Conservation (phyloP, 129 eudicot species). For the Deinandra increscens region DNA sequence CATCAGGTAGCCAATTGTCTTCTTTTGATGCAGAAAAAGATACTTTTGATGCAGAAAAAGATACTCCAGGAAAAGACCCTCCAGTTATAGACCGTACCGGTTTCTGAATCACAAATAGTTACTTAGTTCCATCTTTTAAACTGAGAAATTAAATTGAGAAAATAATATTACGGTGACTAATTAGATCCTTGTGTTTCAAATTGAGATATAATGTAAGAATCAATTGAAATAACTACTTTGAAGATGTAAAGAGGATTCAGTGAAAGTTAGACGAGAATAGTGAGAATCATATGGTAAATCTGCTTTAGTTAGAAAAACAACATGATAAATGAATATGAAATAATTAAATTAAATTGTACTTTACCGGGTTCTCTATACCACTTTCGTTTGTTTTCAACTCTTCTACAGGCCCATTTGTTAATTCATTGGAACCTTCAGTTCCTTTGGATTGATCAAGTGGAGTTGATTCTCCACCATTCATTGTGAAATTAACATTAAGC, state of each 20-base stretch:
- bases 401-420: slow-evolving; percentile 17
- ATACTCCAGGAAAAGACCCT: slow-evolving; percentile 23
- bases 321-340: neutral
- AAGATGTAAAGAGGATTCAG: neutral
- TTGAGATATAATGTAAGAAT: neutral
- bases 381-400: slow-evolving; percentile 14
- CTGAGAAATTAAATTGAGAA: neutral
- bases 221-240: neutral
- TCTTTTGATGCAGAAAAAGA: slow-evolving; percentile 11
- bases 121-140: slow-evolving; percentile 4
- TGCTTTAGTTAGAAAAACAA: slow-evolving; percentile 8
- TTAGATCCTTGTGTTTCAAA: neutral
- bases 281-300: neutral
- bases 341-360: slow-evolving; percentile 6
- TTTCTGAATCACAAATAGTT: slow-evolving; percentile 18
- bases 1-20: slow-evolving; percentile 53
- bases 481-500: slow-evolving; percentile 18
- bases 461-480: slow-evolving; percentile 10
- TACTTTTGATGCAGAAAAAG: slow-evolving; percentile 13
- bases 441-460: slow-evolving; percentile 22
- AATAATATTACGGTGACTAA: neutral
- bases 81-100: slow-evolving; percentile 27
- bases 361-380: slow-evolving; percentile 27
- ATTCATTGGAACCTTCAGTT: slow-evolving; percentile 23
- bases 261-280: slow-evolving; percentile 8